Evolutionary conservation across 192 early-diverging fungal species (phyloP).

Genomic region (Rhizophagus sp.): DNA sequence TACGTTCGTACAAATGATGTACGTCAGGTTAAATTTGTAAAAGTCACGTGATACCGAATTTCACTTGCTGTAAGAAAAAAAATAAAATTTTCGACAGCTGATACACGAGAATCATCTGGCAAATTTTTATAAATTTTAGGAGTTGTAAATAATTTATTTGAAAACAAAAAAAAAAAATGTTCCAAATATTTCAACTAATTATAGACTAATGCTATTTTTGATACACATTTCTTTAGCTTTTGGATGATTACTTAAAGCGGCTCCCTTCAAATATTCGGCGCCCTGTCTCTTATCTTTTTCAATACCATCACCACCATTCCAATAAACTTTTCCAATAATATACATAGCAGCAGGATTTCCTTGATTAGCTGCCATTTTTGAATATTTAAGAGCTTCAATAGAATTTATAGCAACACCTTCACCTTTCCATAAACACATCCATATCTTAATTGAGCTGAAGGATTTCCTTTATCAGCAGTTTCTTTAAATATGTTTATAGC

Average conservation of each 20-base stretch:
- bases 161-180: too few species aligned
- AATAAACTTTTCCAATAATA: slow-evolving; percentile 19
- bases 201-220: too few species aligned
- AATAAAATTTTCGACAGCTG: too few species aligned
- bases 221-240: slow-evolving; percentile 20
- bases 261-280: slow-evolving; percentile 7
- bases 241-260: slow-evolving; percentile 5
- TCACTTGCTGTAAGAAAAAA: too few species aligned
- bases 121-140: too few species aligned
- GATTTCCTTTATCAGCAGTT: slow-evolving; percentile 20
- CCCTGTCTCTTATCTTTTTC: slow-evolving; percentile 9
- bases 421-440: slow-evolving; percentile 10
- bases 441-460: slow-evolving; percentile 20
- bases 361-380: not conserved
- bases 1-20: too few species aligned
- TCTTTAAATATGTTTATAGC: slow-evolving; percentile 12
- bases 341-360: slow-evolving; percentile 20
- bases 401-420: not conserved
- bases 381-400: slow-evolving; percentile 13
- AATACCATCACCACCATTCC: not conserved
- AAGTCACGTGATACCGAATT: too few species aligned
- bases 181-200: too few species aligned
- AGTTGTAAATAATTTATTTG: too few species aligned
- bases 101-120: too few species aligned
- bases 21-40: too few species aligned